Conservation (phyloP, 305 asterid genomes). For the Fraxinus greggii region DNA sequence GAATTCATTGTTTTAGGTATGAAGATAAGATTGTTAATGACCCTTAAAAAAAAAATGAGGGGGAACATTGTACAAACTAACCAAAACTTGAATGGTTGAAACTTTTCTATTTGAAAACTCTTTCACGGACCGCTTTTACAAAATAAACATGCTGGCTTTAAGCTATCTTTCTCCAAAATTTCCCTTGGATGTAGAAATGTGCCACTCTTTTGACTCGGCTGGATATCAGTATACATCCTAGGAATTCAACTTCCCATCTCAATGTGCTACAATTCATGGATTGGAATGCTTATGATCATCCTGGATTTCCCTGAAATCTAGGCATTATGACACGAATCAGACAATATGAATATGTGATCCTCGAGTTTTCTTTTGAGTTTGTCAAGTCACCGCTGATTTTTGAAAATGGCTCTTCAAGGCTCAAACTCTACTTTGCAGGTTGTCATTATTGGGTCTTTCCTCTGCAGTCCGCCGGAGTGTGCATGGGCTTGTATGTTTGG, state of each 20-base stretch:
- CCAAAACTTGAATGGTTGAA: not conserved
- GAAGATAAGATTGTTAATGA: not conserved
- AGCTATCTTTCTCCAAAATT: not conserved
- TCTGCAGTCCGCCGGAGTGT: conserved; percentile 63
- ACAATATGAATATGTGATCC: not conserved
- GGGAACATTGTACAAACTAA: not conserved
- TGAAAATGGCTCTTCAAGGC: not conserved
- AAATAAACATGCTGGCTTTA: not conserved
- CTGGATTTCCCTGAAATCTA: not conserved
- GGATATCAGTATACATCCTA: not conserved
- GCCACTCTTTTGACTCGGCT: not conserved
- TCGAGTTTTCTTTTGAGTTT: not conserved
- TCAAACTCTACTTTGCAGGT: conserved; percentile 51
- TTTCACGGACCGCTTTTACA: not conserved
- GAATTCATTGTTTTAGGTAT: not conserved
- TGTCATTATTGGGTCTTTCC: conserved; percentile 81
- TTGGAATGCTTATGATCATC: not conserved
- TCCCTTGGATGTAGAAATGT: not conserved
- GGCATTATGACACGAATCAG: not conserved
- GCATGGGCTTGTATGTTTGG: conserved; percentile 96
- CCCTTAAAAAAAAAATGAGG: not conserved
- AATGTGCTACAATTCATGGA: not conserved
- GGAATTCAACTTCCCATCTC: not conserved
- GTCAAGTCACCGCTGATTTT: not conserved
- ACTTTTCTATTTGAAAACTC: not conserved